phyloP scores from a whole-genome alignment of 1,284 basidiomycete species.

The Ustilago crameri region DNA sequence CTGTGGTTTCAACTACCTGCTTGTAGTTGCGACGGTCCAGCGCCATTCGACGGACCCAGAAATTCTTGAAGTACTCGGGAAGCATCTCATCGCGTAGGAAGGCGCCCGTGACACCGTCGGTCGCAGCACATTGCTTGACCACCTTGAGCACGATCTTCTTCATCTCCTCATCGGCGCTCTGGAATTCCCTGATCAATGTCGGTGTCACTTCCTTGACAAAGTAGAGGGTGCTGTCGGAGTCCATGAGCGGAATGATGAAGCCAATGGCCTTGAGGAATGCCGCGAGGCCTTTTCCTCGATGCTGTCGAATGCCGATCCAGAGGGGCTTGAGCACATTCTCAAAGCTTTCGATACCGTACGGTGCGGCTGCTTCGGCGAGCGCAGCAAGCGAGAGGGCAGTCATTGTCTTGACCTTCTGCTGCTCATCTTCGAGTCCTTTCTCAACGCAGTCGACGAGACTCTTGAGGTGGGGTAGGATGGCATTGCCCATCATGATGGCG shows the following conservation, averaged over 20 bases:
- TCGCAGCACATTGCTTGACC: conserved; percentile 97
- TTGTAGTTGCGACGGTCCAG: conserved; percentile 94
- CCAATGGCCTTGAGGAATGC: conserved; percentile 99
- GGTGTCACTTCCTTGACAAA: conserved; percentile 68
- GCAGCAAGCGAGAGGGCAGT: conserved; percentile 96
- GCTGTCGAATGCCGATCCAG: conserved; percentile 96
- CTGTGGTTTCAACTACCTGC: conserved; percentile 98
- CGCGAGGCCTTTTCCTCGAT: conserved; percentile 96
- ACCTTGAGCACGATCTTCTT: conserved; percentile 99
- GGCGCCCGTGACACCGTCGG: conserved; percentile 74
- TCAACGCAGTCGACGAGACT: conserved; percentile 97
- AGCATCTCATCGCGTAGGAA: conserved; percentile 86
- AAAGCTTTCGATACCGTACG: conserved; percentile 99
- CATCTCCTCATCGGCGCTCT: conserved; percentile 99
- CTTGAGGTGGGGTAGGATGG: conserved; percentile 94
- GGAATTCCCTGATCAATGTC: conserved; percentile 92
- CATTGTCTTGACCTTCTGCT: conserved; percentile 99
- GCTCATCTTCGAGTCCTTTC: conserved; percentile 94
- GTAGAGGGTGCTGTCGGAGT: conserved; percentile 77
- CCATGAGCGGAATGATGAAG: conserved; percentile 99
- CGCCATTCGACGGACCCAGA: conserved; percentile 95
- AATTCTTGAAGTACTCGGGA: conserved; percentile 99
- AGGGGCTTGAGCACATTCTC: conserved; percentile 97
- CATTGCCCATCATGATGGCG: conserved; percentile 99
- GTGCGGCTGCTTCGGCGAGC: conserved; percentile 94